Conservation (phyloP, 225 moss, liverwort and hornwort species). For the Lunularia cruciata region DNA sequence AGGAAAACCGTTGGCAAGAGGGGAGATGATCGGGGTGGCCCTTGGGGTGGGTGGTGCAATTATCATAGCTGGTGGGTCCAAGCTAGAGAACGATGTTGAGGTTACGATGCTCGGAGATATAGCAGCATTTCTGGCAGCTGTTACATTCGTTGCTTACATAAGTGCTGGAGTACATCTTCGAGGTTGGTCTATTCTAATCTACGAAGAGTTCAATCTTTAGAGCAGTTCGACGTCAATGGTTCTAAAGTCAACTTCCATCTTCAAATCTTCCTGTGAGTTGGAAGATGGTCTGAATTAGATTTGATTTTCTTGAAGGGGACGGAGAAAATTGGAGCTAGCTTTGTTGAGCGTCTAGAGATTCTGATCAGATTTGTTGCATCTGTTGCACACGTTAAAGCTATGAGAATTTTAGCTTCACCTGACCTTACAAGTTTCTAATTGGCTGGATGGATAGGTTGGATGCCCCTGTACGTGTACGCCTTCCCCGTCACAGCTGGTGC, state of each 20-base stretch:
- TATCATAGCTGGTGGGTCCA: constrained; percentile 61
- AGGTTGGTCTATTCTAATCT: constrained; percentile 29
- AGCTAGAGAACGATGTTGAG: constrained; percentile 51
- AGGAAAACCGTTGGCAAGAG: constrained; percentile 52
- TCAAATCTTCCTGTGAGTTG: not conserved
- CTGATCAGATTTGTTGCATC: not conserved
- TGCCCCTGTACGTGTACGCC: constrained; percentile 30
- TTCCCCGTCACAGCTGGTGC: constrained; percentile 35
- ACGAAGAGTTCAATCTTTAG: too few species aligned
- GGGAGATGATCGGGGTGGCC: constrained; percentile 55
- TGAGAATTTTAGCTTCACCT: not conserved
- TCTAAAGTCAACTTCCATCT: too few species aligned
- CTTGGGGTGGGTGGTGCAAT: constrained; percentile 61
- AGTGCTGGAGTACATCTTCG: constrained; percentile 64
- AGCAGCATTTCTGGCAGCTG: constrained; percentile 34
- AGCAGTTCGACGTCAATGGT: too few species aligned
- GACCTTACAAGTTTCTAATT: too few species aligned
- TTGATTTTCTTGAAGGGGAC: too few species aligned
- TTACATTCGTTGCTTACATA: constrained; percentile 61
- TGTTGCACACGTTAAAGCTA: not conserved
- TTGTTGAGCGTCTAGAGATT: too few species aligned
- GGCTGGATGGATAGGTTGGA: constrained; percentile 27
- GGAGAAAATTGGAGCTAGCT: too few species aligned
- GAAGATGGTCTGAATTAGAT: too few species aligned
- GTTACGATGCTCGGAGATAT: constrained; percentile 59